These are phyloP conservation scores for Ochromonas danica DNA, from an alignment of 108 stramenopile species.

Conservation along the genomic window DNA sequence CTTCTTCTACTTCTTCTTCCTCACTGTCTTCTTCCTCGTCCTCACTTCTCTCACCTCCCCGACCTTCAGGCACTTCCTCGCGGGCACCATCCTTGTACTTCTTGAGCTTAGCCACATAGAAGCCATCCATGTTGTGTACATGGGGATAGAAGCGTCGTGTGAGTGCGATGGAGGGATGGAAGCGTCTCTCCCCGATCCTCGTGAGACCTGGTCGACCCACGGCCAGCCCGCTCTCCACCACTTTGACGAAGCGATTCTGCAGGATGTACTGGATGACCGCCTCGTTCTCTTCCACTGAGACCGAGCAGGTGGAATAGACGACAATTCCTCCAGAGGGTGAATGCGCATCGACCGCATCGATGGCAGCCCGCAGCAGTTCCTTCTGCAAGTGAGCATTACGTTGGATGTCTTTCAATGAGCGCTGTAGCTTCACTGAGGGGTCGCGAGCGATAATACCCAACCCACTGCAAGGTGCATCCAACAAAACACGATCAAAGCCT, in stretches of 20 bases:
- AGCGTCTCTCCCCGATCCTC: slow-evolving; percentile 81
- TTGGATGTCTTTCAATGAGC: slow-evolving; percentile 83
- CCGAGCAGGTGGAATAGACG: slow-evolving; percentile 97
- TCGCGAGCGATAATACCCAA: slow-evolving; percentile 92
- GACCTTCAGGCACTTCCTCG: background rate
- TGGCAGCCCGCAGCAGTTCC: slow-evolving; percentile 89
- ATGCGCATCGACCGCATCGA: slow-evolving; percentile 83
- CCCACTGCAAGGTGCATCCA: slow-evolving; percentile 98
- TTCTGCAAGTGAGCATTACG: slow-evolving; percentile 91
- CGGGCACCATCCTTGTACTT: slow-evolving; percentile 67
- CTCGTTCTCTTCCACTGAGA: slow-evolving; percentile 96
- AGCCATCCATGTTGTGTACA: slow-evolving; percentile 99
- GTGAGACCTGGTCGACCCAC: slow-evolving; percentile 89
- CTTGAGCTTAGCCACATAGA: slow-evolving; percentile 94
- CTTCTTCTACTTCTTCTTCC: slow-evolving; percentile 47
- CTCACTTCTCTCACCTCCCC: slow-evolving; percentile 1
- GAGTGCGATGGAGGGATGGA: slow-evolving; percentile 88
- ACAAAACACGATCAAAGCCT: slow-evolving; percentile 89
- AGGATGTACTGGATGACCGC: slow-evolving; percentile 96
- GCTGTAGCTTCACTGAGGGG: slow-evolving; percentile 90
- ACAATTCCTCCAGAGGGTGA: slow-evolving; percentile 83
- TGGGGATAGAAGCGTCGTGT: slow-evolving; percentile 97
- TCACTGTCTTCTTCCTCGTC: slow-evolving; percentile 40
- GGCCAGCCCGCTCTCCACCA: slow-evolving; percentile 81
- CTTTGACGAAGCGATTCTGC: slow-evolving; percentile 83